Conservation (phyloP, 2,329 filamentous ascomycete genomes). For the Drechslerella coelobrocha region DNA sequence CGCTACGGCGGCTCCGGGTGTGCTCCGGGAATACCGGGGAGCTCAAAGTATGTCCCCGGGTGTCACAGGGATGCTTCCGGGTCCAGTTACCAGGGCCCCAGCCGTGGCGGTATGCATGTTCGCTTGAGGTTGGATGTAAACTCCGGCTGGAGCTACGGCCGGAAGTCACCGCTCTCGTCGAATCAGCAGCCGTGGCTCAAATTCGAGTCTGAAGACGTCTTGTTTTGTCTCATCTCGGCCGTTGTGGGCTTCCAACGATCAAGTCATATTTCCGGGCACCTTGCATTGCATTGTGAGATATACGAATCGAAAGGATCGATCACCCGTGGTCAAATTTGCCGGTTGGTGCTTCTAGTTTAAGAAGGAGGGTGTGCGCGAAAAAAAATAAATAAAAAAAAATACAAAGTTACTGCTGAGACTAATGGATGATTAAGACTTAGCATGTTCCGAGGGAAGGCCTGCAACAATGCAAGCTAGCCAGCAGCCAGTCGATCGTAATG, state of each 20-base stretch:
- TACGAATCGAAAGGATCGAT: constrained; percentile 39
- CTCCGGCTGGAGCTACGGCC: neutral
- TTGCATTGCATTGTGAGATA: neutral
- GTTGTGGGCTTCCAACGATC: constrained; percentile 10
- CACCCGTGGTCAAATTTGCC: constrained; percentile 46
- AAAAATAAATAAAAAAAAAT: neutral
- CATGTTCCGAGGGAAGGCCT: neutral
- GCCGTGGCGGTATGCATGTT: no score
- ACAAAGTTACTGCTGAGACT: neutral
- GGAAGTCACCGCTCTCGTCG: constrained; percentile 1
- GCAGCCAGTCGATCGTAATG: constrained; percentile 16
- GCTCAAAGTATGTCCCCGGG: neutral
- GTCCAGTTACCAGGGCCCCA: no score
- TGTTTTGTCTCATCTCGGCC: constrained; percentile 48
- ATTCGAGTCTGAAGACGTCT: neutral
- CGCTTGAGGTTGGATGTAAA: neutral
- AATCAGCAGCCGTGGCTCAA: neutral
- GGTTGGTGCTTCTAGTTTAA: constrained; percentile 49
- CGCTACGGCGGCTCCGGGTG: neutral
- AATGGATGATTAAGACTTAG: no score
- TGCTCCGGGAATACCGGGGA: neutral
- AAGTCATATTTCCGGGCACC: constrained; percentile 1
- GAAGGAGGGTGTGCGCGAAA: constrained; percentile 47
- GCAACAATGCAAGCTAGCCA: neutral
- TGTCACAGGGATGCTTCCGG: neutral